Evolutionary conservation across 129 eudicot genomes (phyloP), one percentile per base, ranked within the genome.

Genomic region (Flaveria trinervia): DNA sequence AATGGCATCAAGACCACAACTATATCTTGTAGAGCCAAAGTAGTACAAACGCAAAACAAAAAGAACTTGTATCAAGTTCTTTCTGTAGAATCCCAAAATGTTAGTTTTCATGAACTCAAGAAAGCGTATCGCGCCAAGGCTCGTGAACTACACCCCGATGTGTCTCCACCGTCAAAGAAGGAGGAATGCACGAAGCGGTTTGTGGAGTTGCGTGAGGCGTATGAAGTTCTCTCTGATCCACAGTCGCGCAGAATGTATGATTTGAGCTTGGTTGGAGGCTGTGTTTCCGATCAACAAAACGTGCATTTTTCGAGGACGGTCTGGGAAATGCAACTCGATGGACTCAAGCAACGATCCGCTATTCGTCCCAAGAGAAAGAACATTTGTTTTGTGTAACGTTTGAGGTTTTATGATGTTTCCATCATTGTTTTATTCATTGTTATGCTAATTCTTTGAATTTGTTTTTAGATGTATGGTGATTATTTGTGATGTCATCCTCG

Each of bases 151-250:
- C 94, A 89, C 70, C 91, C 94, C 0, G 94, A 89, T 25, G 83
- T 80, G 7, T 80, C 72, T 17, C 82, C 87, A 2, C 71, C 82
- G 3, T 77, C 79, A 1, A 39, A 17, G 17, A 79, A 84, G 51
- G 90, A 80, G 49, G 94, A 89, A 45, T 77, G 79, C 49, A 82
- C 86, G 0, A 83, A 70, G 65, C 75, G 36, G 22, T 89, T 86
- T 23, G 75, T 89, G 18, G 87, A 86, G 84, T 64, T 86, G 18
- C 79, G 81, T 25, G 74, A 77, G 64, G 94, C 94, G 16, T 86
- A 89, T 28, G 94, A 86, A 60, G 85, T 85, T 57, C 89, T 89
- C 17, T 84, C 94, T 14, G 91, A 89, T 77, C 94, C 90, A 11
- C 52, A 45, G 9, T 79, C 81, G 10, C 60, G 94, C 10, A 67